Base-by-base conservation (phyloP, 2,329 filamentous ascomycete genomes). In the Aspergillus nomiae region DNA sequence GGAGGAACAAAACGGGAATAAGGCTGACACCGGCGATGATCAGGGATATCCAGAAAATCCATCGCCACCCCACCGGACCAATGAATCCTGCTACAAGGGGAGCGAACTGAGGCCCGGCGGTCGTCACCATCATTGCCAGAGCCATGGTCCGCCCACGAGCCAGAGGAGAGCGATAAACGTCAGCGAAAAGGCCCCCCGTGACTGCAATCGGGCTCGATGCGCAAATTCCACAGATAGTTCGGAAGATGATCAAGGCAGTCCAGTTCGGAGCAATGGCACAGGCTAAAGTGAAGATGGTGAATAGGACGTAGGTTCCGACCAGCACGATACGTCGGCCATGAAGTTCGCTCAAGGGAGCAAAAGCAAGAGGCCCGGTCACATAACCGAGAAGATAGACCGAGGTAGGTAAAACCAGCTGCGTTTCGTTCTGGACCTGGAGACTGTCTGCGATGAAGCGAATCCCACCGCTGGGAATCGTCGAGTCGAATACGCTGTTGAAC, bases 251-350 rank as follows among this genome's bases (percentile, higher is more conserved):
- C 4, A 80, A 66, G 2, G 74, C 66, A 0, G 74, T 60, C 75
- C 75, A 83, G 48, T 70, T 79, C 0, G 78, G 79, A 0, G 78
- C 74, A 1, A 82, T 48, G 1, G 79, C 78, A 60, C 78, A 81
- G 5, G 71, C 78, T 48, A 79, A 69, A 1, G 77, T 81, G 61
- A 74, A 80, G 3, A 76, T 56, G 19, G 71, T 75, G 61, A 75
- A 80, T 2, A 74, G 64, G 26, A 73, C 32, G 62, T 87, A 87
- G 0, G 85, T 83, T 7, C 70, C 76, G 0, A 87, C 75, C 63
- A 87, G 66, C 8, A 81, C 74, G 1, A 72, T 70, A 58, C 69
- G 73, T 1, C 79, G 73, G 1, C 79, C 79, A 48, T 73, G 68
- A 12, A 76, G 68, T 45, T 81, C 79, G n/a, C 76, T 79, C 4